phyloP scores from a whole-genome alignment of 2,329 filamentous ascomycete genomes.

The Colletotrichum echinochloae region DNA sequence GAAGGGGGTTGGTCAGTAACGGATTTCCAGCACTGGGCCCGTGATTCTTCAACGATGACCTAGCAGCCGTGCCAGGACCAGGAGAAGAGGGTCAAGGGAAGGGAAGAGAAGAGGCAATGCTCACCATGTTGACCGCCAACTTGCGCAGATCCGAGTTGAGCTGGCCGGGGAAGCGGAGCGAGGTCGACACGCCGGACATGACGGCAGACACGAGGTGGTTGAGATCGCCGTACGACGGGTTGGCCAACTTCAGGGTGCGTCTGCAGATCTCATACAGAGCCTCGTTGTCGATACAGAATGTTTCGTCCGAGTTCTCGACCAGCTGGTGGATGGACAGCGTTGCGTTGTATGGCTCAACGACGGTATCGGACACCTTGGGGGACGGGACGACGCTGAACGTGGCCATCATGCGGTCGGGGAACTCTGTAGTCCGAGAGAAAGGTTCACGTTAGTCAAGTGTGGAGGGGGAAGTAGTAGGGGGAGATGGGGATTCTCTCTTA shows the following conservation, averaged over 20 bases:
- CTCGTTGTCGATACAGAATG: constrained; percentile 99
- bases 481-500: too few relatives aligned
- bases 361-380: constrained; percentile 99
- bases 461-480: too few relatives aligned
- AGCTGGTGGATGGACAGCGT: constrained; percentile 99
- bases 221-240: constrained; percentile 98
- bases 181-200: constrained; percentile 99
- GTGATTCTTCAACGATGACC: too few relatives aligned
- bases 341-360: constrained; percentile 99
- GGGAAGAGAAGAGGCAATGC: too few relatives aligned
- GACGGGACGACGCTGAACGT: constrained; percentile 99
- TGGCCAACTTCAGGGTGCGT: constrained; percentile 98
- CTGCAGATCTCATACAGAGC: constrained; percentile 99
- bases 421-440: constrained; percentile 65
- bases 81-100: too few relatives aligned
- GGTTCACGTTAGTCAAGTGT: too few relatives aligned
- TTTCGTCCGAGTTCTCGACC: constrained; percentile 99
- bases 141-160: constrained; percentile 99
- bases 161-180: constrained; percentile 98
- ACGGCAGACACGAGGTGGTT: constrained; percentile 99
- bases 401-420: constrained; percentile 99
- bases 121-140: constrained; percentile 99
- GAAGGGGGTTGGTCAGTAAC: too few relatives aligned
- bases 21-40: too few relatives aligned
- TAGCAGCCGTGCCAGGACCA: too few relatives aligned